Evolutionary conservation across 2,329 filamentous ascomycete genomes (phyloP), one percentile per base, ranked within the genome.

Genomic region (Ophiognomonia clavigignenti-juglandacearum): DNA sequence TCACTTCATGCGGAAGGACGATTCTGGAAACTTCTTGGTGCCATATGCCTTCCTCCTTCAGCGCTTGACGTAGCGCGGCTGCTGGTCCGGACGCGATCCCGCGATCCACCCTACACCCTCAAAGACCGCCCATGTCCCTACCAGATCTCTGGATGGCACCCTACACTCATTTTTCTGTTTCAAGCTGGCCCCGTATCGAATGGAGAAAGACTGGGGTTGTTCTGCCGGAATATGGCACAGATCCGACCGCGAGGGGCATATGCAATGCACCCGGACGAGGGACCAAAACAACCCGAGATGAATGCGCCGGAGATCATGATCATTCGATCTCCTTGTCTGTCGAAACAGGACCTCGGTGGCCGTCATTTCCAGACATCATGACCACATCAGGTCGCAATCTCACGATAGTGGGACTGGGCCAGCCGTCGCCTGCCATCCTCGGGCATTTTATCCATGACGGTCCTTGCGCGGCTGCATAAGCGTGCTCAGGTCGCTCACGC

Each of bases 381-480:
- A 47, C 22, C 45, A 47, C 40, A 27, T 43, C 18, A 43, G 43
- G 26, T 42, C n/a, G 43, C 47, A 52, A 54, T 54, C 45, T 51
- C 52, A 46, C 37, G 34, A 44, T 42, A 29, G 47, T 43, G 52
- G 51, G 49, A 49, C 51, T 45, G 26, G 38, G 23, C 39, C 24
- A 34, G 38, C 38, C 14, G 23, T 35, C 23, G 38, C 20, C 29
- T 40, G 39, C 45, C 34, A 20, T 41, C 43, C 39, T 19, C 23
- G 37, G 38, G 31, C 20, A 7, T 13, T 18, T 10, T 32, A 29
- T 41, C 20, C 42, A 42, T 39, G 35, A 45, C 10, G 6, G 11
- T 13, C 10, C 45, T 47, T 50, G 38, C 43, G 32, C 47, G 35
- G 39, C 47, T 54, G 50, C 50, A 49, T 48, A 53, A 52, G 54